Evolutionary conservation across 352 stramenopile genomes (phyloP), one percentile per base, ranked within the genome.

Genomic region (Phytophthora cactorum): DNA sequence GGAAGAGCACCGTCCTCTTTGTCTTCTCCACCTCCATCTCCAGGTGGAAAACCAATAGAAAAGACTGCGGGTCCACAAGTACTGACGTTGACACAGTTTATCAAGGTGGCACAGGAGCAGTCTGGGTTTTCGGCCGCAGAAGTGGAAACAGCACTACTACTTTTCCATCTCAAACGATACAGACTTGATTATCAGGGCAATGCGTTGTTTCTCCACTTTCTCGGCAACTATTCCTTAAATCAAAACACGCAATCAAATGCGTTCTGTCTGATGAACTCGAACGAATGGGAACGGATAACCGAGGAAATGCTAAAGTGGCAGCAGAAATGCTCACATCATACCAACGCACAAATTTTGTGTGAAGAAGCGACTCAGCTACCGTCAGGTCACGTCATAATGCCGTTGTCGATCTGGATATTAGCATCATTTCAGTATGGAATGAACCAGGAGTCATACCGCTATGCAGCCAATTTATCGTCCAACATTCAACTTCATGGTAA

Each of bases 61-160:
- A 22, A 22, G 22, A 22, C 9, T 10, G 36, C 7, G 2, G 9
- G 9, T 34, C 32, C 12, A 51, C 34, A 55, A 2, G 58, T 61
- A 3, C 36, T 78, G 47, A 59, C 62, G 2, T 65, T 73, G 36
- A 14, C n/a, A 28, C 49, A 74, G 31, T 83, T 83, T 31, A 14
- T 56, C 3, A 39, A 64, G 22, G 51, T 81, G 17, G 66, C 68
- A 22, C 51, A 70, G 55, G 22, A 61, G 6, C 56, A 68, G 12
- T 38, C 50, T 15, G 67, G 56, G 0, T 53, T 67, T 9, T 77
- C 61, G 2, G 22, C 34, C 2, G 15, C 68, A 2, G 61, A 74
- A 14, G 10, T 79, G 25, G 62, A 79, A 32, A 55, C 76, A 8
- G 29, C 63, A 6, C 63, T 71, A 22, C 36, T 72, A n/a, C n/a